phyloP scores from a whole-genome alignment of 805 yeast species.

The Zygotorulaspora sp. region DNA sequence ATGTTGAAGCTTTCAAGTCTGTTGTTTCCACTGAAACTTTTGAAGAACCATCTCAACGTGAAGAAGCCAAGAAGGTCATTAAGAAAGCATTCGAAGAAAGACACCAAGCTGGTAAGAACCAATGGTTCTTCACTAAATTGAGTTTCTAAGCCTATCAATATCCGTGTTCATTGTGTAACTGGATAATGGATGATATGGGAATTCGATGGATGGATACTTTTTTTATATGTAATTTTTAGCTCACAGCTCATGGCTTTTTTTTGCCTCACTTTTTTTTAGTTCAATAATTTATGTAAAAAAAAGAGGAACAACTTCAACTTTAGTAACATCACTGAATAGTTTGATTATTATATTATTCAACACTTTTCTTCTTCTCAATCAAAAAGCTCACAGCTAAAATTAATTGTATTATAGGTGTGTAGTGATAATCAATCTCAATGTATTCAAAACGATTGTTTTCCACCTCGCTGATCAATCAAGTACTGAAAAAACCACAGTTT shows the following conservation, averaged over 20 bases:
- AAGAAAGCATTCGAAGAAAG: conserved; percentile 99
- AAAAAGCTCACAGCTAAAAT: too few relatives aligned
- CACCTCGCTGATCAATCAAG: conserved; percentile 3
- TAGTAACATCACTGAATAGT: too few relatives aligned
- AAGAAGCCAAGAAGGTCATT: conserved; percentile 97
- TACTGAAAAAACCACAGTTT: conserved; percentile 27
- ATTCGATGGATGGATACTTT: conserved; percentile 14
- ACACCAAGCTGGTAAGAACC: conserved; percentile 99
- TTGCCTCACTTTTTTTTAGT: conserved; percentile 15
- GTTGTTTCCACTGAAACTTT: conserved; percentile 90
- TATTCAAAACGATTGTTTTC: conserved; percentile 11
- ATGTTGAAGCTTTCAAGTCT: conserved; percentile 91
- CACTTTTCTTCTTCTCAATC: too few relatives aligned
- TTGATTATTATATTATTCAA: too few relatives aligned
- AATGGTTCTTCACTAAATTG: conserved; percentile 99
- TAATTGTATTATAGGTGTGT: too few relatives aligned
- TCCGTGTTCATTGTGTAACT: conserved; percentile 10
- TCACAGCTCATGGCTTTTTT: conserved; percentile 12
- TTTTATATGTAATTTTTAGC: conserved; percentile 19
- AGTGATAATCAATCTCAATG: too few relatives aligned
- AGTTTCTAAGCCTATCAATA: conserved; percentile 56
- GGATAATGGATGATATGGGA: conserved; percentile 13
- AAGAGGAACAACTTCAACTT: conserved; percentile 14
- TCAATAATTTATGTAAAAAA: conserved; percentile 10
- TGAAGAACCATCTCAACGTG: conserved; percentile 96